These are phyloP conservation scores for Chrysanthemum lavandulifolium DNA, from an alignment of 129 eudicot species.

Conservation along the genomic window DNA sequence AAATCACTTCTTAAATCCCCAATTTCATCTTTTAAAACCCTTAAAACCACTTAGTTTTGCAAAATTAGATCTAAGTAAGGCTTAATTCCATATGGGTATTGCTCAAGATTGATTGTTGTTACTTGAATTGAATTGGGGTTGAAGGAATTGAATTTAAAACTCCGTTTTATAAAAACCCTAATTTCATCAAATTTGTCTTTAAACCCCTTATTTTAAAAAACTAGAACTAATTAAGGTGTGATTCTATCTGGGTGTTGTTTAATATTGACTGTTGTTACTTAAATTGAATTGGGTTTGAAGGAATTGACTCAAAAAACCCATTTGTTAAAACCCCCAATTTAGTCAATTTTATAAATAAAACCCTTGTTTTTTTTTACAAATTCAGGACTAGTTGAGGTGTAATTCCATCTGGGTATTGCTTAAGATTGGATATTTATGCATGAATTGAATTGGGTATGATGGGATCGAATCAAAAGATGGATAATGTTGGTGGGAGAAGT, in stretches of 20 bases:
- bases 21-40: conserved; percentile 19
- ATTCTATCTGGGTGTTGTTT: conserved; percentile 38
- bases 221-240: conserved; percentile 23
- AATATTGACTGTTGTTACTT: conserved; percentile 12
- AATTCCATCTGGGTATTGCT: conserved; percentile 38
- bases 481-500: conserved; percentile 41
- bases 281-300: conserved; percentile 34
- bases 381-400: conserved; percentile 24
- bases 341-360: background rate
- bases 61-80: conserved; percentile 31
- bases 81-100: conserved; percentile 37
- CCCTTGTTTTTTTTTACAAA: background rate
- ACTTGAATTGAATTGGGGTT: conserved; percentile 31
- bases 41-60: background rate
- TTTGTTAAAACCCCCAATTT: background rate
- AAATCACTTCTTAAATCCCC: background rate
- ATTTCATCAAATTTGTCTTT: background rate
- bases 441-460: conserved; percentile 35
- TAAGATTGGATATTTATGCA: conserved; percentile 8
- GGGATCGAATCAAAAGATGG: conserved; percentile 46
- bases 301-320: conserved; percentile 1
- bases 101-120: background rate
- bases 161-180: background rate
- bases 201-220: conserved; percentile 7
- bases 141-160: conserved; percentile 22